Conservation (phyloP, 177 flowering plant species). For the Vitis hybrid region DNA sequence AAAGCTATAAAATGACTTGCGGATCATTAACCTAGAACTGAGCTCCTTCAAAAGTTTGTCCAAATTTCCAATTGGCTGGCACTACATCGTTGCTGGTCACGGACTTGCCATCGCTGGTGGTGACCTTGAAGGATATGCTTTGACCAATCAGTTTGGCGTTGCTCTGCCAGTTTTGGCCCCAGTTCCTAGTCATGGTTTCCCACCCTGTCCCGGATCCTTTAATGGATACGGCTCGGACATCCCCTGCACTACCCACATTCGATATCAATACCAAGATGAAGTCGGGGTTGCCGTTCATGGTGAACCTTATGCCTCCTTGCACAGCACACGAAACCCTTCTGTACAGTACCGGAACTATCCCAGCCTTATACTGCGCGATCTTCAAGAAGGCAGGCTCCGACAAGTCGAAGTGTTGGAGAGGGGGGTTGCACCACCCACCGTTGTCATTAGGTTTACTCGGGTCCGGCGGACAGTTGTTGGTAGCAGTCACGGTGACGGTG, state of each 20-base stretch:
- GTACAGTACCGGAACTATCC: slow-evolving; percentile 61
- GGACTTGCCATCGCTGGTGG: slow-evolving; percentile 54
- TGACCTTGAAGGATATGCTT: slow-evolving; percentile 59
- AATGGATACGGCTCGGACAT: slow-evolving; percentile 47
- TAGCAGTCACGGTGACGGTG: slow-evolving; percentile 52
- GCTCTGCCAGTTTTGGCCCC: slow-evolving; percentile 86
- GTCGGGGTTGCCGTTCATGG: slow-evolving; percentile 69
- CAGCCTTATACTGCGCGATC: slow-evolving; percentile 62
- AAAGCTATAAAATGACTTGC: too few relatives aligned
- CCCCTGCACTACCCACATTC: slow-evolving; percentile 73
- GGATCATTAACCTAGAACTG: slow-evolving; percentile 31
- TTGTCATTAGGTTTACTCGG: slow-evolving; percentile 44
- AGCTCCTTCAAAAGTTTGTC: slow-evolving; percentile 55
- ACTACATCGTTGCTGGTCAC: slow-evolving; percentile 40
- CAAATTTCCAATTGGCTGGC: slow-evolving; percentile 59
- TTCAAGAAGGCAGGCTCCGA: slow-evolving; percentile 64
- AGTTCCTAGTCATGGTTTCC: slow-evolving; percentile 66
- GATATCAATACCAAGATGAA: slow-evolving; percentile 69
- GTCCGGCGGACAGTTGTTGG: slow-evolving; percentile 78
- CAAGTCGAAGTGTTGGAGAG: slow-evolving; percentile 62
- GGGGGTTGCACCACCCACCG: slow-evolving; percentile 84
- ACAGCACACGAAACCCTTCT: slow-evolving; percentile 61
- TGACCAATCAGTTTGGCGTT: slow-evolving; percentile 59
- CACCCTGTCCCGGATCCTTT: slow-evolving; percentile 63
- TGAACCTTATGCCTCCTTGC: slow-evolving; percentile 73